phyloP scores from a whole-genome alignment of 192 early-diverging fungal species.

The Thoreauomyces humboldtii region DNA sequence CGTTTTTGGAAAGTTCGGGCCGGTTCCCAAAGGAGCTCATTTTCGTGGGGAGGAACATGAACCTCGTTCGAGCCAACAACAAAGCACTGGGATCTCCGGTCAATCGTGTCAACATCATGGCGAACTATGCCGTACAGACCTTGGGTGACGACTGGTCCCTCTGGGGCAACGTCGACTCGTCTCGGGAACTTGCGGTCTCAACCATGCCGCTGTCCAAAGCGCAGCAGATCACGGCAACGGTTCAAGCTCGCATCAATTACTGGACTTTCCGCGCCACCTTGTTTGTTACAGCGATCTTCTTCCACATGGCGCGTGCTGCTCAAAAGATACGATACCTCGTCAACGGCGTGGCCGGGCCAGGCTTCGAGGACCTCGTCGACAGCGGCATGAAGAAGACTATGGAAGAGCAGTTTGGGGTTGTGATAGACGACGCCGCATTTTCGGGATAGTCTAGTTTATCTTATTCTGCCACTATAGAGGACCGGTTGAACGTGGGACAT shows the following conservation, averaged over 20 bases:
- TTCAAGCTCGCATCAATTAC: conserved; percentile 38
- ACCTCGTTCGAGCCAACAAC: conserved; percentile 82
- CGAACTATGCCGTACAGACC: conserved; percentile 69
- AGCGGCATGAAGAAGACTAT: conserved; percentile 63
- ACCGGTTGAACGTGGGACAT: no score
- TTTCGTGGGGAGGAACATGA: conserved; percentile 86
- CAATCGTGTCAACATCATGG: conserved; percentile 84
- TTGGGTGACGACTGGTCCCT: conserved; percentile 33
- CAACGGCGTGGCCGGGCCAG: conserved; percentile 31
- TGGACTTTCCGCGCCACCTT: conserved; percentile 59
- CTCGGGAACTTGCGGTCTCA: no score
- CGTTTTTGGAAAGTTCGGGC: conserved; percentile 70
- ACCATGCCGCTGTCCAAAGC: background rate
- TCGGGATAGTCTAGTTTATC: no score
- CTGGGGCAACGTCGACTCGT: conserved; percentile 27
- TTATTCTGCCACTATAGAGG: no score
- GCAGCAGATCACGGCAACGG: conserved; percentile 9
- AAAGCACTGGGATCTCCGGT: conserved; percentile 81
- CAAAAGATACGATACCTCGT: conserved; percentile 39
- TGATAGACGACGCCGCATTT: conserved; percentile 74
- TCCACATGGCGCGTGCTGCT: conserved; percentile 50
- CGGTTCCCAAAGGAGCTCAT: conserved; percentile 84
- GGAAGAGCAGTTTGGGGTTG: conserved; percentile 74
- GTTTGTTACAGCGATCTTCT: conserved; percentile 55
- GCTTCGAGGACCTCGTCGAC: conserved; percentile 77